These are phyloP conservation scores for Rhododendron molle DNA, from an alignment of 148 eudicot species.

Conservation along the genomic window DNA sequence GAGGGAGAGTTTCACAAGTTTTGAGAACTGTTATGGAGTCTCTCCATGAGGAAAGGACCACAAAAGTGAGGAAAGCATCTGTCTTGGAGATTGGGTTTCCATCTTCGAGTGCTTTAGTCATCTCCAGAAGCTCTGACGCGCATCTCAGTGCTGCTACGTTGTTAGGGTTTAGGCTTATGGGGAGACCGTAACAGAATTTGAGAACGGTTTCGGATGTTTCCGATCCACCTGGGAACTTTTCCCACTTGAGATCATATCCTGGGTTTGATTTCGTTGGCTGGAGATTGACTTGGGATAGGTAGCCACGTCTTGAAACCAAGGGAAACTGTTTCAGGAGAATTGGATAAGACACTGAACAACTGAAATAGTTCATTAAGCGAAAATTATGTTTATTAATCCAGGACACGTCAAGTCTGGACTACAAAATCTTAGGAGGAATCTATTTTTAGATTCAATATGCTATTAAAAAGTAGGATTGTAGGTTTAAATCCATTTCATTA, in stretches of 20 bases:
- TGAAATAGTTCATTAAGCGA: neutral
- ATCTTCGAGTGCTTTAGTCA: constrained; percentile 73
- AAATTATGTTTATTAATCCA: neutral
- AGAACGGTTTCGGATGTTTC: constrained; percentile 42
- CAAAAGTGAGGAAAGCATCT: constrained; percentile 62
- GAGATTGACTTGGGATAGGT: constrained; percentile 36
- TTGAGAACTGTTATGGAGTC: constrained; percentile 58
- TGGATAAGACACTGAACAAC: neutral
- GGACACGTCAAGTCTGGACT: neutral
- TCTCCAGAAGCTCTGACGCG: constrained; percentile 66
- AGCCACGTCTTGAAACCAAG: constrained; percentile 58
- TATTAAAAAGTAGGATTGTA: neutral
- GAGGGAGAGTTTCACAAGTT: constrained; percentile 56
- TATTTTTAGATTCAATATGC: neutral
- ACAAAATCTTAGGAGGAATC: neutral
- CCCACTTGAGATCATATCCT: constrained; percentile 41
- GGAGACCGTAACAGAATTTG: constrained; percentile 65
- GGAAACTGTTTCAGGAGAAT: constrained; percentile 47
- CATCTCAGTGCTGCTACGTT: constrained; percentile 61
- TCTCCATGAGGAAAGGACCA: constrained; percentile 66
- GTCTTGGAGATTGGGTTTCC: constrained; percentile 60
- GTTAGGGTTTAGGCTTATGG: constrained; percentile 41
- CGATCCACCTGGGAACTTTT: constrained; percentile 65
- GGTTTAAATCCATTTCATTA: neutral
- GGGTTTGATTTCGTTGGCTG: constrained; percentile 28